Conservation (phyloP, 176 grass and related monocot genomes). For the Oryza australiensis region DNA sequence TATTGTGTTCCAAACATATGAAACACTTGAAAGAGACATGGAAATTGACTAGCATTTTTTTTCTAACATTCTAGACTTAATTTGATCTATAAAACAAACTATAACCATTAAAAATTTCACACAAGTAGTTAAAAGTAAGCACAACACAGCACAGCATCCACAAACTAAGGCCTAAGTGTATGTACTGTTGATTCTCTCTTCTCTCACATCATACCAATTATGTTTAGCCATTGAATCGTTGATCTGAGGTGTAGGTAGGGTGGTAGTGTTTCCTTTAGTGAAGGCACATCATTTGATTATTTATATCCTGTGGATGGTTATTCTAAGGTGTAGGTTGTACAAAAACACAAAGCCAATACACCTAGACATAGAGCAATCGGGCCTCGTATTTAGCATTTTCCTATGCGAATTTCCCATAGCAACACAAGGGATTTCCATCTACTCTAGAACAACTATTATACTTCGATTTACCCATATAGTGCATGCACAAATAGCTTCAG, state of each 20-base stretch:
- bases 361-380: too few species aligned
- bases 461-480: slow-evolving; percentile 28
- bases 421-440: neutral
- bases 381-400: neutral
- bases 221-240: neutral
- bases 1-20: too few species aligned
- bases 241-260: too few species aligned
- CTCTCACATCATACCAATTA: neutral
- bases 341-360: too few species aligned
- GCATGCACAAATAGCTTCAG: slow-evolving; percentile 45
- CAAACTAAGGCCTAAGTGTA: neutral
- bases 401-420: neutral
- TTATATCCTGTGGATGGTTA: too few species aligned
- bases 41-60: too few species aligned
- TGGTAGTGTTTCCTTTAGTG: neutral
- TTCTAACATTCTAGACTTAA: neutral
- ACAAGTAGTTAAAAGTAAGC: too few species aligned
- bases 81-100: too few species aligned
- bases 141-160: too few species aligned
- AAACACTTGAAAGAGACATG: neutral
- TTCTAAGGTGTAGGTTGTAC: too few species aligned
- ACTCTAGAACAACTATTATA: neutral
- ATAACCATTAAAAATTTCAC: too few species aligned
- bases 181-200: neutral
- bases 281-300: neutral